phyloP scores from a whole-genome alignment of 106 monocot genomes.

The Dendrobium chrysotoxum region DNA sequence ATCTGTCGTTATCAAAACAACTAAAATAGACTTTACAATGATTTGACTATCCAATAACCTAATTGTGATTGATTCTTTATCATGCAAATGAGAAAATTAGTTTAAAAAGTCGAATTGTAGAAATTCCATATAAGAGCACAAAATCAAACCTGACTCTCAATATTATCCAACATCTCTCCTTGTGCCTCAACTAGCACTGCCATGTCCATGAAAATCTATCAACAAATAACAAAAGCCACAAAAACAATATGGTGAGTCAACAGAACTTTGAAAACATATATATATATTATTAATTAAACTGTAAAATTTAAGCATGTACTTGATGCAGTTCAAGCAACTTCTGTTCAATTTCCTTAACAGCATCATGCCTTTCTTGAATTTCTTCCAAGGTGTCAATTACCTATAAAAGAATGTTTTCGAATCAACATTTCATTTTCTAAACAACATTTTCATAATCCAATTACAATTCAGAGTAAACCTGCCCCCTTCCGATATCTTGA shows the following conservation, averaged over 20 bases:
- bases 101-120: neutral
- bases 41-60: too few relatives aligned
- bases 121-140: neutral
- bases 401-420: neutral
- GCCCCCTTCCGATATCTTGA: constrained; percentile 57
- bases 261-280: neutral
- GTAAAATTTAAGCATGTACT: neutral
- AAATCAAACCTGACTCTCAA: constrained; percentile 9
- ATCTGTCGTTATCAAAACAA: neutral
- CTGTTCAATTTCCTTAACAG: constrained; percentile 8
- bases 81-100: neutral
- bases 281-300: neutral
- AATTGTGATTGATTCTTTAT: neutral
- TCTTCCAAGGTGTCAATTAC: constrained; percentile 7
- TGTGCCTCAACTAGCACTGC: constrained; percentile 11
- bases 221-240: neutral
- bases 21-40: neutral
- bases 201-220: constrained; percentile 8
- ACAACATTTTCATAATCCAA: neutral
- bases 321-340: constrained; percentile 12
- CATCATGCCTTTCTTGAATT: constrained; percentile 13
- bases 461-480: constrained; percentile 9
- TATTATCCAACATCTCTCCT: constrained; percentile 11
- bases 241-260: neutral
- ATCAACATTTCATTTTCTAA: neutral